Percentiles rank a stretch among this genome's conserved stretches.
Conservation (phyloP, 2,329 filamentous ascomycete genomes). For the Aspergillus sp. region DNA sequence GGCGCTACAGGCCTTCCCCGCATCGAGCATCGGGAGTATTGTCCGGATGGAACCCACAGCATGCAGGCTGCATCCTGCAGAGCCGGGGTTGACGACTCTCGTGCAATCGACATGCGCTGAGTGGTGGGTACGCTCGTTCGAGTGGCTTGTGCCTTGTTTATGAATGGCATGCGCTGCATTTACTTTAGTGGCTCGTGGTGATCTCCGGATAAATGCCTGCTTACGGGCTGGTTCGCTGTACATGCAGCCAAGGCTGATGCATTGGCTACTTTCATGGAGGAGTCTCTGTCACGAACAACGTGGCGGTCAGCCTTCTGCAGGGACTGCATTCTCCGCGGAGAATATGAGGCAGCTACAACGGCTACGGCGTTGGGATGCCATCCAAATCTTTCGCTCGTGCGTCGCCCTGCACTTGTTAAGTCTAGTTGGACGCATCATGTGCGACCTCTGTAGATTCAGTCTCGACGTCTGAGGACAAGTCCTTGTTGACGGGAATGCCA, state of each 20-base stretch:
- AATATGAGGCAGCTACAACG: slow-evolving; percentile 4
- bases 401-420: slow-evolving; percentile 8
- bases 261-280: not conserved
- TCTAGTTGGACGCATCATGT: slow-evolving; percentile 8
- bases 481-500: not conserved
- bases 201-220: not conserved
- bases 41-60: not conserved
- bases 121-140: not conserved
- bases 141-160: not conserved
- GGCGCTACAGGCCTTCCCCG: not conserved
- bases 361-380: slow-evolving; percentile 1
- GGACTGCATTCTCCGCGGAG: slow-evolving; percentile 5
- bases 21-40: not conserved
- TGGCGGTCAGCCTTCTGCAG: not conserved
- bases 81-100: not conserved
- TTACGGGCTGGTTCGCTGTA: not conserved
- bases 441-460: not conserved
- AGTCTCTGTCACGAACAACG: not conserved
- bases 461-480: not conserved
- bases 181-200: not conserved
- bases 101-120: not conserved
- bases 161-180: not conserved
- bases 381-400: slow-evolving; percentile 1
- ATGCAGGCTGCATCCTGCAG: not conserved
- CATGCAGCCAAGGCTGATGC: not conserved